Percentiles rank a stretch among this genome's conserved stretches.
These are phyloP conservation scores for Globisporangium cederbergense DNA, from an alignment of 352 stramenopile genomes.

Conservation along the genomic window DNA sequence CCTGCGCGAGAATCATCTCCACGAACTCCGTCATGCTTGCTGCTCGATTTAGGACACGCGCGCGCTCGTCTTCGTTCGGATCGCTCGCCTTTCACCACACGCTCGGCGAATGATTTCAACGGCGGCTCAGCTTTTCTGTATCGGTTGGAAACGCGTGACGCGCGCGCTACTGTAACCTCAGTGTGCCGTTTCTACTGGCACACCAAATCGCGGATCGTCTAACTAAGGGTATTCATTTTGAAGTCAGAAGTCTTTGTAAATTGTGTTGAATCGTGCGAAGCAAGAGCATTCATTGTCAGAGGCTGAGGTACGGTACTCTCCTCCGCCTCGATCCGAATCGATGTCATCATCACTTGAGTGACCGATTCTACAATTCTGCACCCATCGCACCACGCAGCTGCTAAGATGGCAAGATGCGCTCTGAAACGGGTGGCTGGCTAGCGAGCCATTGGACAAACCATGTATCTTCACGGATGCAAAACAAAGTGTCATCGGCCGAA, in stretches of 20 bases:
- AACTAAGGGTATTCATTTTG: neutral
- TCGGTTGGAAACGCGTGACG: slow-evolving; percentile 12
- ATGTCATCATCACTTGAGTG: neutral
- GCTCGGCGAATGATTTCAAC: slow-evolving; percentile 1
- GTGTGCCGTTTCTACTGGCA: neutral
- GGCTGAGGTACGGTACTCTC: neutral
- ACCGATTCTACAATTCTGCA: neutral
- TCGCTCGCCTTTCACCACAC: neutral
- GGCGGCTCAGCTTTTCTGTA: neutral
- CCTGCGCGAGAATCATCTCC: slow-evolving; percentile 82
- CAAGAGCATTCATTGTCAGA: neutral
- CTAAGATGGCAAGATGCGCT: neutral
- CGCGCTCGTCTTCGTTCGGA: neutral
- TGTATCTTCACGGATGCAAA: neutral
- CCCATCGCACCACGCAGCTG: neutral
- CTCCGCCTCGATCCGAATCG: neutral
- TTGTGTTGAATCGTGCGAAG: too few species aligned
- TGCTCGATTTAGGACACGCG: neutral
- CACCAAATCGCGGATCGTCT: neutral
- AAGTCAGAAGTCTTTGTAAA: too few species aligned
- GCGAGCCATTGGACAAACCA: neutral
- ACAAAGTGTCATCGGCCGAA: slow-evolving; percentile 22
- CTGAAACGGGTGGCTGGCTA: neutral
- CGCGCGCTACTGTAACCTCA: slow-evolving; percentile 8
- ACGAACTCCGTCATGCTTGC: slow-evolving; percentile 71